Evolutionary conservation across 2,329 filamentous ascomycete species (phyloP), one percentile per base, ranked within the genome.

Genomic region (Fusarium sp.): DNA sequence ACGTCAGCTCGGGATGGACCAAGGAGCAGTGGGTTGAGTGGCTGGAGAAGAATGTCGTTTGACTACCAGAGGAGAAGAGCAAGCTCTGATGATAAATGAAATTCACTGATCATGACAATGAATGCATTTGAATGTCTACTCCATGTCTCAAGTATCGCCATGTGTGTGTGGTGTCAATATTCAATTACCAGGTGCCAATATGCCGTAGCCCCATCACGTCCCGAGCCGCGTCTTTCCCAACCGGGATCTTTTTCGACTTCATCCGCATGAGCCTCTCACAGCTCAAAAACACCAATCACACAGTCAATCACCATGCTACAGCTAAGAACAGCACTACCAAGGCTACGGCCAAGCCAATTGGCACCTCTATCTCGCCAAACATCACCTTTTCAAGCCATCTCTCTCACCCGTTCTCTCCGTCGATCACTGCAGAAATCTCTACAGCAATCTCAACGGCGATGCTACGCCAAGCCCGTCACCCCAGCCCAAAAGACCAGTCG

Each of bases 1-100:
- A 93, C 60, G 93, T 98, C 74, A 93, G 91, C 72, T 96, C 93
- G 67, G 89, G 91, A 27, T 98, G 95, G 90, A 92, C 89, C 1
- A 87, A 87, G 76, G 90, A 93, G 67, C 93, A 98, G 84, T 98
- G 95, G 95, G 88, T 92, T 79, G 92, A 95, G 83, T 98, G 93
- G 93, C 82, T 98, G 80, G 86, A 87, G 35, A 87, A 89, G 82
- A 89, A 86, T 67, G 81, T 88, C 20, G 84, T 83, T 60, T 89
- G 79, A 62, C 63, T 45, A 4, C 34, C 34, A 35, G 20, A 16
- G 66, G 14, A 35, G 10, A 71, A 16, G 9, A 65, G 45, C 42
- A 69, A 70, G 54, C 67, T 74, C 22, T 74, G 31, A 70, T 54
- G 10, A 65, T 67, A 45, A 60, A 67, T 31, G n/a, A 66, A 66